Evolutionary conservation across 2,329 filamentous ascomycete species (phyloP).

Genomic region (Cytospora paraplurivora): DNA sequence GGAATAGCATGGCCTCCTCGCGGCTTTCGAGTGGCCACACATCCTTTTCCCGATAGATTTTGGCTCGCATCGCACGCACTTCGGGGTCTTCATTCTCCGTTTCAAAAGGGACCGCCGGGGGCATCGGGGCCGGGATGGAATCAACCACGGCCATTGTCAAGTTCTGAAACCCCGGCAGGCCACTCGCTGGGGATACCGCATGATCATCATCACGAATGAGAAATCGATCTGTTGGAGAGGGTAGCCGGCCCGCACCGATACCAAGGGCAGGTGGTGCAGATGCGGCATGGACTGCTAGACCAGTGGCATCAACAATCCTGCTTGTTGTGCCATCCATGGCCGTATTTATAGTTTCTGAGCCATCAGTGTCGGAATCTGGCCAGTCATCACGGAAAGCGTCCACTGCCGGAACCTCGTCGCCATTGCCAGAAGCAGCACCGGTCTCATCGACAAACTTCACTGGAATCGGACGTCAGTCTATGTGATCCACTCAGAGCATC

Average conservation of each 20-base stretch:
- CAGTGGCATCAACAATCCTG: constrained; percentile 2
- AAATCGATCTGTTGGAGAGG: constrained; percentile 37
- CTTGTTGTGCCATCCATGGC: constrained; percentile 15
- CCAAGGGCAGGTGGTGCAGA: constrained; percentile 15
- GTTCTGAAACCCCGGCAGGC: constrained; percentile 20
- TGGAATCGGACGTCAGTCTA: constrained; percentile 23
- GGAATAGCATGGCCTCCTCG: constrained; percentile 37
- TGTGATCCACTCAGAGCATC: background rate
- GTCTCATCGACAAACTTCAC: constrained; percentile 37
- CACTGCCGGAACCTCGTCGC: constrained; percentile 10
- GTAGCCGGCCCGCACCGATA: constrained; percentile 6
- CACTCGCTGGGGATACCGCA: constrained; percentile 13
- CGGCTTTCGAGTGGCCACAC: constrained; percentile 36
- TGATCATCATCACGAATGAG: constrained; percentile 33
- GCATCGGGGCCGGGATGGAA: constrained; percentile 13
- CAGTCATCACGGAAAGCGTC: constrained; percentile 27
- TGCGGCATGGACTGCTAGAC: constrained; percentile 11
- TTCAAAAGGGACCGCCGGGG: constrained; percentile 17
- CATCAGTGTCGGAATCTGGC: constrained; percentile 24
- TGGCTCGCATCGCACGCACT: constrained; percentile 22
- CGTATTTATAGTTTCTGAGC: constrained; percentile 22
- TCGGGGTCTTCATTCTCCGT: constrained; percentile 23
- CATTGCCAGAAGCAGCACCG: constrained; percentile 23
- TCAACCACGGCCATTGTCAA: constrained; percentile 18
- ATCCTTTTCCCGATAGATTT: constrained; percentile 33